These are phyloP conservation scores for Phylloporus sp. DNA, from an alignment of 768 basidiomycete species.

Conservation along the genomic window DNA sequence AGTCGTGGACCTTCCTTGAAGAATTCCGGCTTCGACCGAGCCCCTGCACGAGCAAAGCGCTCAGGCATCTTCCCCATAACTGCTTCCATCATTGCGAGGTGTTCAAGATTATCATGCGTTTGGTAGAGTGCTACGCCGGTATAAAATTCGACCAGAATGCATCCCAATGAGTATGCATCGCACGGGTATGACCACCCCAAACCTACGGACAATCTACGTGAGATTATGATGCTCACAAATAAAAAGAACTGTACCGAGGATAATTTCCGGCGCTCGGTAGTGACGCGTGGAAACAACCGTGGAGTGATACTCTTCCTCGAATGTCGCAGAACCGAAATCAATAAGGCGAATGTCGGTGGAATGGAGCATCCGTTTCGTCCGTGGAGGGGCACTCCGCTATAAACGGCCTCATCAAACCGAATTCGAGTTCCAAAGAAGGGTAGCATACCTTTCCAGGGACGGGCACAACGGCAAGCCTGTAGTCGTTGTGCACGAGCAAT, in stretches of 20 bases:
- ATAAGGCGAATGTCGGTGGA: conserved; percentile 93
- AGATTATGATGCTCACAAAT: conserved; percentile 13
- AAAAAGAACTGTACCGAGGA: conserved; percentile 68
- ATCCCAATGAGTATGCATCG: conserved; percentile 97
- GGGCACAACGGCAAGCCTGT: conserved; percentile 54
- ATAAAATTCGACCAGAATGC: conserved; percentile 97
- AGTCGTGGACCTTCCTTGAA: conserved; percentile 84
- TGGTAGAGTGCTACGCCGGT: conserved; percentile 99
- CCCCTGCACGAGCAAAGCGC: conserved; percentile 70
- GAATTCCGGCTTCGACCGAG: conserved; percentile 84
- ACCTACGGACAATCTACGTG: conserved; percentile 45
- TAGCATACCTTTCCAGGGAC: conserved; percentile 60
- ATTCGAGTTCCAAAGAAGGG: not conserved
- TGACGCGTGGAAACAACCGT: conserved; percentile 97
- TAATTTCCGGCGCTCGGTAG: conserved; percentile 98
- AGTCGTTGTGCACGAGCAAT: conserved; percentile 83
- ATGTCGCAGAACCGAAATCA: conserved; percentile 98
- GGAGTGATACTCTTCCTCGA: conserved; percentile 97
- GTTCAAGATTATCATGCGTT: conserved; percentile 98
- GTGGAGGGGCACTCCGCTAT: conserved; percentile 63
- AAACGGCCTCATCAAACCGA: conserved; percentile 7
- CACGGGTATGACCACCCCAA: conserved; percentile 98
- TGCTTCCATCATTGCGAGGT: conserved; percentile 99
- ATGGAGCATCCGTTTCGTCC: conserved; percentile 72
- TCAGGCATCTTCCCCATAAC: conserved; percentile 99